Percentiles rank a stretch among this genome's conserved stretches.
phyloP scores from a whole-genome alignment of 768 basidiomycete genomes.

The Candolleomyces aberdarensis region DNA sequence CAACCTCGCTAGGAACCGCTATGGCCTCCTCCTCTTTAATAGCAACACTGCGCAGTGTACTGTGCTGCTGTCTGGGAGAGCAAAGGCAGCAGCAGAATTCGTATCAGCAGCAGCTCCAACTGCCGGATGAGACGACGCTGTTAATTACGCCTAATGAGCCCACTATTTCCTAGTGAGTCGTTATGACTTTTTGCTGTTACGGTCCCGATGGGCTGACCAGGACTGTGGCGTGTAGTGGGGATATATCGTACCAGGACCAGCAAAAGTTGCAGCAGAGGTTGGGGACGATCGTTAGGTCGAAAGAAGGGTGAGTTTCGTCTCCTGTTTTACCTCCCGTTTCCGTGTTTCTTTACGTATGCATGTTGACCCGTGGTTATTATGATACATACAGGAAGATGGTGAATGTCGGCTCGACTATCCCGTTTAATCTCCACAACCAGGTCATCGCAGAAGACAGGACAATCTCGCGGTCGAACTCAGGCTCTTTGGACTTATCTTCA shows the following conservation, averaged over 20 bases:
- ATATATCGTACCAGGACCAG: neutral
- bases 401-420: slow-evolving; percentile 51
- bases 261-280: slow-evolving; percentile 43
- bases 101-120: neutral
- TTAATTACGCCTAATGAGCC: neutral
- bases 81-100: too few species aligned
- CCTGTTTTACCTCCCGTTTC: neutral
- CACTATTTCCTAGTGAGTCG: neutral
- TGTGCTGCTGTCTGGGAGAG: too few species aligned
- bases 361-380: neutral
- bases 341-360: too few species aligned
- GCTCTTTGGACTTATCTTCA: neutral
- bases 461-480: slow-evolving; percentile 2
- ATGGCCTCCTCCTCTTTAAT: too few species aligned
- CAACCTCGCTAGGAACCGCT: too few species aligned
- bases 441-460: slow-evolving; percentile 11
- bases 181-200: neutral
- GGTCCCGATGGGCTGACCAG: neutral
- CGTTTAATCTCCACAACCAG: slow-evolving; percentile 55
- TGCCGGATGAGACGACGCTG: neutral
- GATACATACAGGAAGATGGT: slow-evolving; percentile 53
- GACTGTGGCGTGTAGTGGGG: neutral
- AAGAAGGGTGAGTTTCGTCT: slow-evolving; percentile 45
- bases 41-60: too few species aligned
- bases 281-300: slow-evolving; percentile 51